Percentiles rank a stretch among this genome's conserved stretches.
Conservation (phyloP, 257 asterid species). For the Scutellaria galericulata region DNA sequence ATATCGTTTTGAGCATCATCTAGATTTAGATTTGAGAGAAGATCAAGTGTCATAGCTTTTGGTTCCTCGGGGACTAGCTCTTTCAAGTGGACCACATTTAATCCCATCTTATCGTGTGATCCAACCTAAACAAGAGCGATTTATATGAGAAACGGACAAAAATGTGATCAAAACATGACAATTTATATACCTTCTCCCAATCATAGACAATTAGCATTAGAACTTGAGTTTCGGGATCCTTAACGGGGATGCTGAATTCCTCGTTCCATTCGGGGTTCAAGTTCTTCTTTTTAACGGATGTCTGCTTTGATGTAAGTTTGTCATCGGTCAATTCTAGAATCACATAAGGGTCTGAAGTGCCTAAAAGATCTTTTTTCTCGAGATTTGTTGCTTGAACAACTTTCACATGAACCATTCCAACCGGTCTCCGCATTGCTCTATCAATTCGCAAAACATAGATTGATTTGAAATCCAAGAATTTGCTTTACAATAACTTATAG, state of each 20-base stretch:
- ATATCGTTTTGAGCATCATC: constrained; percentile 69
- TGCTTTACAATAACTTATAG: not conserved
- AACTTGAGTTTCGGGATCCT: constrained; percentile 74
- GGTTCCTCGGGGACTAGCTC: constrained; percentile 72
- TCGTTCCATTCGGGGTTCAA: constrained; percentile 98
- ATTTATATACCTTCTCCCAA: constrained; percentile 71
- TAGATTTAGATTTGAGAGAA: constrained; percentile 61
- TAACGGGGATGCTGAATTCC: constrained; percentile 69
- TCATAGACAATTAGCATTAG: constrained; percentile 58
- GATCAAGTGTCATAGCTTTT: constrained; percentile 61
- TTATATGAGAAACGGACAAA: not conserved
- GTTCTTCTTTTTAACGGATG: constrained; percentile 67
- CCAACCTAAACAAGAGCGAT: constrained; percentile 57
- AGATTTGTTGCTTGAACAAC: constrained; percentile 78
- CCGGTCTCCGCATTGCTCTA: constrained; percentile 89
- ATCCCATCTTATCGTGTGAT: constrained; percentile 77
- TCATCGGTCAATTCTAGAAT: constrained; percentile 66
- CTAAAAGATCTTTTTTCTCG: constrained; percentile 81
- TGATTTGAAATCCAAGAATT: not conserved
- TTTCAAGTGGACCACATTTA: constrained; percentile 52
- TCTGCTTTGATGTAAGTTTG: constrained; percentile 71
- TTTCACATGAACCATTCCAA: constrained; percentile 63
- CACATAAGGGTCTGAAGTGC: constrained; percentile 90
- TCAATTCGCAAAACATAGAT: constrained; percentile 9
- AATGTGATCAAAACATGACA: not conserved